phyloP scores from a whole-genome alignment of 805 yeast species.

The Teunomyces cretensis region DNA sequence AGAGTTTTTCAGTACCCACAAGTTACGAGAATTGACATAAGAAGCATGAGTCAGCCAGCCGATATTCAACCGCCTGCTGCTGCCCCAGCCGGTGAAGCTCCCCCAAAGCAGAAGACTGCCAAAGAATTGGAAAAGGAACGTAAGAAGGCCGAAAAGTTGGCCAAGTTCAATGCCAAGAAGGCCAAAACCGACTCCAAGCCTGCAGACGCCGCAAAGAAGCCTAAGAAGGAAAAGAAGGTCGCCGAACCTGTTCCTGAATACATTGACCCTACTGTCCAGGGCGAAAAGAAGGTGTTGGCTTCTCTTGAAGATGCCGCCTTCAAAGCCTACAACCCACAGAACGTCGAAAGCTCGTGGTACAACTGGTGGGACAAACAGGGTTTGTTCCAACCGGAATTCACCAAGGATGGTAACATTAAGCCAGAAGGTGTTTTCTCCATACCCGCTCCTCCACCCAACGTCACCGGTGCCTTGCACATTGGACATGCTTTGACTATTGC shows the following conservation, averaged over 20 bases:
- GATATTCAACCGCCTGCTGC: constrained; percentile 5
- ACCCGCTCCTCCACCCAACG: constrained; percentile 99
- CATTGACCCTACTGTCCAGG: constrained; percentile 78
- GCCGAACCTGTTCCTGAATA: constrained; percentile 81
- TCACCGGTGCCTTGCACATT: constrained; percentile 97
- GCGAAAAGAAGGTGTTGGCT: constrained; percentile 88
- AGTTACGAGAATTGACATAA: neutral
- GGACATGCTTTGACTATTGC: constrained; percentile 97
- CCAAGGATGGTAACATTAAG: constrained; percentile 68
- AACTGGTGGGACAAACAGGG: constrained; percentile 94
- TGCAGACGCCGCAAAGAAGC: constrained; percentile 51
- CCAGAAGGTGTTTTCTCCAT: constrained; percentile 85
- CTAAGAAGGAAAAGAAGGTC: constrained; percentile 65
- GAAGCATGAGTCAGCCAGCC: constrained; percentile 10
- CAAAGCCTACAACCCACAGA: constrained; percentile 89
- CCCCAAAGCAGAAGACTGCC: constrained; percentile 58
- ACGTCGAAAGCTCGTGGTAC: constrained; percentile 97
- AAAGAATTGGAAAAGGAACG: constrained; percentile 84
- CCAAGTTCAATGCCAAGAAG: constrained; percentile 84
- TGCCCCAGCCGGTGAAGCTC: constrained; percentile 11
- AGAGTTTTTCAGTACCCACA: neutral
- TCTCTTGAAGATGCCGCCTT: constrained; percentile 88
- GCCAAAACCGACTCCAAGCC: constrained; percentile 51
- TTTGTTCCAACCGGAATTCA: constrained; percentile 82
- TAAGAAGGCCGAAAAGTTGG: constrained; percentile 83